Base-by-base conservation (phyloP, 768 basidiomycete species). In the Coprinopsis cinerea region DNA sequence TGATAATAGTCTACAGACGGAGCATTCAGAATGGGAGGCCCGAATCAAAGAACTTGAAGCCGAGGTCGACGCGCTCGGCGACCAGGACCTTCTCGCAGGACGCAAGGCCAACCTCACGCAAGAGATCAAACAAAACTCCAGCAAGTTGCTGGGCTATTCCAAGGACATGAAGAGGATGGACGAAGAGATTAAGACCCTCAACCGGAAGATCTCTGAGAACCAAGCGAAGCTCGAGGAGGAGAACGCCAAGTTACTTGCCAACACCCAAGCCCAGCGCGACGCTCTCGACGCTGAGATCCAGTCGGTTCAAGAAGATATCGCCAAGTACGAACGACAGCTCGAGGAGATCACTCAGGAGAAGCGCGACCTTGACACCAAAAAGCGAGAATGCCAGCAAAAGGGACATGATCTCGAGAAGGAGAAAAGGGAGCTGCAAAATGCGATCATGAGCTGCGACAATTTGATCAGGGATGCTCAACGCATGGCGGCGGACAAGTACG, bases 181-280 rank as follows among this genome's bases (percentile, higher is more conserved):
- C n/a, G n/a, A n/a, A n/a, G 77, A 81, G n/a, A 57, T 80, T 52
- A 76, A 65, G 42, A 59, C 69, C 11, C 81, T 85, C 63, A 71
- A 75, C 40, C 53, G 57, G 3, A 70, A 67, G 45, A 55, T 73
- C 10, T 39, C 17, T 39, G 7, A 39, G 18, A 39, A 39, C 10
- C 17, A n/a, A n/a, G n/a, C n/a, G n/a, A n/a, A n/a, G n/a, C n/a
- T n/a, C n/a, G n/a, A n/a, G n/a, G n/a, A n/a, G n/a, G n/a, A n/a
- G n/a, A n/a, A n/a, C n/a, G n/a, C n/a, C n/a, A n/a, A n/a, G n/a
- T n/a, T n/a, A n/a, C n/a, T n/a, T n/a, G 36, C 18, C 17, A 39
- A 39, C 17, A 39, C 36, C 10, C 20, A 64, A 61, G 4, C 54
- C 1, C 61, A 67, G 36, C 68, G 78, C 20, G 54, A 60, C 6